phyloP scores from a whole-genome alignment of 257 asterid species.

The Fraxinus cuspidata region DNA sequence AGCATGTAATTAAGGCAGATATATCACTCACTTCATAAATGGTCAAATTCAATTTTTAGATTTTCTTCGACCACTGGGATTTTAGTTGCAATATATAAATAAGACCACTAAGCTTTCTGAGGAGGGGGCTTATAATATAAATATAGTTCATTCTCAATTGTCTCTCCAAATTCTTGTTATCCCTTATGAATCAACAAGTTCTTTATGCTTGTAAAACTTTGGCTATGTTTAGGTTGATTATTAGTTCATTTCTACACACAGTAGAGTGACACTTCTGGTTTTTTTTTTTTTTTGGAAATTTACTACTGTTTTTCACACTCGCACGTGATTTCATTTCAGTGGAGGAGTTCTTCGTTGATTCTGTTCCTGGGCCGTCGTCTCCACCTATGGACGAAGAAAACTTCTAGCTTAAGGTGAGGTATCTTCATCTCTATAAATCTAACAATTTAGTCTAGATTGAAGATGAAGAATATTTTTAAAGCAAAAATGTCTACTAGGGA shows the following conservation, averaged over 20 bases:
- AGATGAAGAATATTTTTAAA: slow-evolving; percentile 6
- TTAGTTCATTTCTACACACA: not conserved
- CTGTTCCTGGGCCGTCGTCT: slow-evolving; percentile 51
- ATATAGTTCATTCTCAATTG: not conserved
- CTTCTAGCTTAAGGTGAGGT: slow-evolving; percentile 42
- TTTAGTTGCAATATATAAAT: too few species aligned
- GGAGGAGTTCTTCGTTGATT: slow-evolving; percentile 71
- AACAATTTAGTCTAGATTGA: slow-evolving; percentile 34
- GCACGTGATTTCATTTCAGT: slow-evolving; percentile 41
- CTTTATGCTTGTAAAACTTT: not conserved
- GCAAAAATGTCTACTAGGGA: not conserved
- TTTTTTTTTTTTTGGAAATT: not conserved
- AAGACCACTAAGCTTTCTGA: too few species aligned
- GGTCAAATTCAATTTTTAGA: too few species aligned
- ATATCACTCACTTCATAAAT: too few species aligned
- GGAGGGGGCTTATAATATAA: too few species aligned
- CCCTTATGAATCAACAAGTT: not conserved
- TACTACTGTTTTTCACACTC: not conserved
- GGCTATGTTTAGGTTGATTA: not conserved
- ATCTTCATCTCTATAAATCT: not conserved
- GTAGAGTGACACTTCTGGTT: not conserved
- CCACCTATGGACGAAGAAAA: slow-evolving; percentile 81
- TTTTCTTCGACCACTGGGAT: too few species aligned
- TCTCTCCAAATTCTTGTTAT: not conserved
- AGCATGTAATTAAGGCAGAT: too few species aligned